These are phyloP conservation scores for Dictyostelium discoideum DNA, from an alignment of 78 protist genomes.

Conservation along the genomic window DNA sequence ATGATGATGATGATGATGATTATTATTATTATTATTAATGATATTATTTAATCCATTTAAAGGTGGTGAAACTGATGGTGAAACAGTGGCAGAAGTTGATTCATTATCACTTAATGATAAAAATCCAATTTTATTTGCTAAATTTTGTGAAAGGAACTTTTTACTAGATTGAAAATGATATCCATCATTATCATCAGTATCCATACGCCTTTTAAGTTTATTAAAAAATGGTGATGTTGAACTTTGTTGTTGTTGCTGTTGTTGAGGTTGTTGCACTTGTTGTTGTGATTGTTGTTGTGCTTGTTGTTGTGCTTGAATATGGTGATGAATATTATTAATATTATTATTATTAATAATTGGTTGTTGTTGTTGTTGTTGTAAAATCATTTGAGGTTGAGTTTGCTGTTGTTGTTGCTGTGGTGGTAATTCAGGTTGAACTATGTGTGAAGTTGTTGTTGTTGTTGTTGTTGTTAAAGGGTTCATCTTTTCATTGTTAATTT, in stretches of 20 bases:
- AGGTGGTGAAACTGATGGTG: not conserved
- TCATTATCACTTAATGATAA: constrained; percentile 18
- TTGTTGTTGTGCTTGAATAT: not conserved
- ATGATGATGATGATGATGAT: not conserved
- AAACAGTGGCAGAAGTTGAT: not conserved
- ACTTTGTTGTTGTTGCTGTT: not conserved
- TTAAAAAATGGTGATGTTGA: constrained; percentile 10
- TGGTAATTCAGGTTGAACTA: not conserved
- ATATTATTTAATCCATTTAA: not conserved
- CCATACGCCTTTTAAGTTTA: constrained; percentile 18
- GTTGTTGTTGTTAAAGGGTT: not conserved
- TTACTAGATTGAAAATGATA: not conserved
- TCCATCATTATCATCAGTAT: not conserved
- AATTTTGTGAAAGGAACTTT: not conserved
- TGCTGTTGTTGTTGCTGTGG: not conserved
- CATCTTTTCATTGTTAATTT: not conserved
- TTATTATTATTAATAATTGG: not conserved
- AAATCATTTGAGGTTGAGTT: not conserved
- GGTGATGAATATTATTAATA: not conserved
- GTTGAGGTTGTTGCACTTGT: not conserved
- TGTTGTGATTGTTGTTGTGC: not conserved
- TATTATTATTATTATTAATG: not conserved
- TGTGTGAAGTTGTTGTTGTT: not conserved
- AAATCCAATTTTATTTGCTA: constrained; percentile 22
- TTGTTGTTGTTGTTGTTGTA: not conserved